These are phyloP conservation scores for Geotrichum fermentans DNA, from an alignment of 1,139 yeast species.

Conservation along the genomic window DNA sequence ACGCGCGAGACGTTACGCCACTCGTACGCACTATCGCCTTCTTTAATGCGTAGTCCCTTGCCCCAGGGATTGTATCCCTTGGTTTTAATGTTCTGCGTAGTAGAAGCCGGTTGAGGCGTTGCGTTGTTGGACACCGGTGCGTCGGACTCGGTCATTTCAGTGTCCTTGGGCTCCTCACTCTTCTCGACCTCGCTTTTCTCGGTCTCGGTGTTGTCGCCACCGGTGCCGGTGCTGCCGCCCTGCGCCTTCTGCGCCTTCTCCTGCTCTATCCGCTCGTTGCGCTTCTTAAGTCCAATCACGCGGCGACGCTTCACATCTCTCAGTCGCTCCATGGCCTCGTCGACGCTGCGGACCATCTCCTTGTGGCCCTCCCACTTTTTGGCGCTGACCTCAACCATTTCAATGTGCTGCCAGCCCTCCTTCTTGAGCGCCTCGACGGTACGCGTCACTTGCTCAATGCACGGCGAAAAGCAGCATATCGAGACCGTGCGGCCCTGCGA, in stretches of 20 bases:
- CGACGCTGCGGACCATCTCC: slow-evolving; percentile 75
- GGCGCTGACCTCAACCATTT: slow-evolving; percentile 88
- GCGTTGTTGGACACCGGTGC: background rate
- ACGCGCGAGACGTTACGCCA: slow-evolving; percentile 83
- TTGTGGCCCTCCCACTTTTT: slow-evolving; percentile 87
- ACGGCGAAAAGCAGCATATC: slow-evolving; percentile 93
- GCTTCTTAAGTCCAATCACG: slow-evolving; percentile 65
- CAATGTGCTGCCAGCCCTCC: slow-evolving; percentile 82
- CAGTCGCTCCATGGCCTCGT: slow-evolving; percentile 75
- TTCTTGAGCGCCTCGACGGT: slow-evolving; percentile 70
- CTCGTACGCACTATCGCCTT: slow-evolving; percentile 72
- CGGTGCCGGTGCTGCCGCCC: slow-evolving; percentile 5
- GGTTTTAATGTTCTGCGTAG: slow-evolving; percentile 40
- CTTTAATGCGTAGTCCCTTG: slow-evolving; percentile 69
- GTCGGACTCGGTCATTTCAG: background rate
- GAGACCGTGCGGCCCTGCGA: slow-evolving; percentile 53
- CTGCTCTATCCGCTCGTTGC: slow-evolving; percentile 38
- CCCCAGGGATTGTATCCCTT: slow-evolving; percentile 89
- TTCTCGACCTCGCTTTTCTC: background rate
- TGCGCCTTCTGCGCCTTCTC: slow-evolving; percentile 18
- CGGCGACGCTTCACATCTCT: slow-evolving; percentile 76
- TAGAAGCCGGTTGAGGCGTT: slow-evolving; percentile 20
- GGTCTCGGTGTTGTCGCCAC: background rate
- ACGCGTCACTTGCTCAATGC: slow-evolving; percentile 92
- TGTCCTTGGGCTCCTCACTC: background rate